Evolutionary conservation across 768 basidiomycete genomes (phyloP), one percentile per base, ranked within the genome.

Genomic region (Fomitopsis serialis): DNA sequence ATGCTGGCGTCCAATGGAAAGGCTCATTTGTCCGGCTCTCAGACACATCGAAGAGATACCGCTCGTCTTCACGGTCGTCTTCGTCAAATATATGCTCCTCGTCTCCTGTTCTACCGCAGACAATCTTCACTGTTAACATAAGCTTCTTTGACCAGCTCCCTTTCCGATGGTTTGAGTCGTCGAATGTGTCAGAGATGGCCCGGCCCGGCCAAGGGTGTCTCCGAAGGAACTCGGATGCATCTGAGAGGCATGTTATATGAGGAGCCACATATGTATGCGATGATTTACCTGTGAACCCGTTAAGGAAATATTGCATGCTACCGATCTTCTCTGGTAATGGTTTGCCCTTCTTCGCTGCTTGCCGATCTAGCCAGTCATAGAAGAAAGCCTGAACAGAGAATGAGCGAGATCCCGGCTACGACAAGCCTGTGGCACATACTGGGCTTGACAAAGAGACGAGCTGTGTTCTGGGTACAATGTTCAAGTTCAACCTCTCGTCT

Each of bases 311-410:
- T 63, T 96, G 93, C 82, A 93, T 85, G 61, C 87, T 90, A 8
- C 93, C 93, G 47, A 93, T 85, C 71, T 96, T 96, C 54, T 89
- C 89, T 22, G 90, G 90, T 19, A 94, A 67, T 1, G 79, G 77
- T 63, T 92, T 91, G 6, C 88, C 89, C 61, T 93, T 92, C 71
- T 91, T 93, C 10, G 78, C 78, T 3, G 81, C 88, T 63, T 72
- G 89, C 54, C 91, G 76, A 61, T 95, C 92, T 25, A 92, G 72
- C 91, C 91, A 95, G 62, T 92, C 89, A 60, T 95, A 96, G 68
- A 89, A 96, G 69, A 96, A 96, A 5, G 91, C 88, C 82, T 92
- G 58, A 21, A 17, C 27, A 13, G 47, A 13, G 35, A 13, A n/a
- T 25, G 12, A 32, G 42, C 29, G 29, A 52, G 17, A 49, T 54